Percentiles rank a stretch among this genome's conserved stretches.
These are phyloP conservation scores for Spergularia azorica DNA, from an alignment of 179 eudicot genomes.

Conservation along the genomic window DNA sequence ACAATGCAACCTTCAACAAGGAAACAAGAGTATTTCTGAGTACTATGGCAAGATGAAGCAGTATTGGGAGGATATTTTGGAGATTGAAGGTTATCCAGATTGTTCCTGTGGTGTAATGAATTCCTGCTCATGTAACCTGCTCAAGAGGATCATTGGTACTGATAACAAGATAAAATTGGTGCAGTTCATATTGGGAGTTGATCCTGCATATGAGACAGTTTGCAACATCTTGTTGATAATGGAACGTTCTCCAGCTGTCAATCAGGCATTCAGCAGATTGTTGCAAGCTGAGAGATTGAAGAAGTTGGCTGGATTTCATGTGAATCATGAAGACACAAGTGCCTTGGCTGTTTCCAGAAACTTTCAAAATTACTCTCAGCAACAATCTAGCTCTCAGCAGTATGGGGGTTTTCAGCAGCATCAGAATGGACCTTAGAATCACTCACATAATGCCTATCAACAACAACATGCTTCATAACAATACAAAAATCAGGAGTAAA, in stretches of 20 bases:
- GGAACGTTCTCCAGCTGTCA: too few species aligned
- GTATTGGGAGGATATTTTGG: background rate
- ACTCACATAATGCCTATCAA: too few species aligned
- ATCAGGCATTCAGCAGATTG: background rate
- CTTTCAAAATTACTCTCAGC: too few species aligned
- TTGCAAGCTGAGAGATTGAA: background rate
- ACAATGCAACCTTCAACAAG: background rate
- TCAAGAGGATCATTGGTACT: too few species aligned
- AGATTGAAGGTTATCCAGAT: background rate
- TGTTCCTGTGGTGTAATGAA: background rate
- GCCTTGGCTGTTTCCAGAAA: too few species aligned
- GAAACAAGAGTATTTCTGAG: background rate
- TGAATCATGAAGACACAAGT: too few species aligned
- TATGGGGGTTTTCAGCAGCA: too few species aligned
- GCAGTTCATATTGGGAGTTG: background rate
- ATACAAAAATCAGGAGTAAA: too few species aligned
- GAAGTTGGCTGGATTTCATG: background rate
- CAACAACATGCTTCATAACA: too few species aligned
- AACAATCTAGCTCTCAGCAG: too few species aligned
- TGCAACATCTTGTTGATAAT: background rate
- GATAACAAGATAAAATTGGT: background rate
- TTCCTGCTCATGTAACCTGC: too few species aligned
- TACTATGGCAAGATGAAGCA: background rate
- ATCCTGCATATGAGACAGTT: background rate
- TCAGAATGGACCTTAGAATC: too few species aligned